phyloP scores from a whole-genome alignment of 1,284 basidiomycete species.

The Boletellus deceptivus region DNA sequence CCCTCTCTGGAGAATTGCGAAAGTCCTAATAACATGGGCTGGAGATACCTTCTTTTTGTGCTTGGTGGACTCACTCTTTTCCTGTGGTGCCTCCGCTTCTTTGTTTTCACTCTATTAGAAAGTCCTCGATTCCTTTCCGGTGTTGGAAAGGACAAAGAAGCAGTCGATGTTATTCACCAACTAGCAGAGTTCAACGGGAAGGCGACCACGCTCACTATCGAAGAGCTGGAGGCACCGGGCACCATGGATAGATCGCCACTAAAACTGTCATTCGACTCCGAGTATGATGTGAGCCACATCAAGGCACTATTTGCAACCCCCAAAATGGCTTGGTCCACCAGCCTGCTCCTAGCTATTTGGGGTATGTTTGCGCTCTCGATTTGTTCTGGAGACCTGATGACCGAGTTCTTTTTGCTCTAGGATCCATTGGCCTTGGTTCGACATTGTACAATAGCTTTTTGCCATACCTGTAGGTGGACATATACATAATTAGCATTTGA shows the following conservation, averaged over 20 bases:
- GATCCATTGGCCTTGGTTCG: constrained; percentile 60
- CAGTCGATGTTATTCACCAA: constrained; percentile 55
- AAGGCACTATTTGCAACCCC: constrained; percentile 53
- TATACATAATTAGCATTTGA: not conserved
- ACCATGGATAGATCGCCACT: not conserved
- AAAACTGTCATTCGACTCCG: constrained; percentile 36
- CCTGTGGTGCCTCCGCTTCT: constrained; percentile 57
- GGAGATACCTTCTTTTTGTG: constrained; percentile 50
- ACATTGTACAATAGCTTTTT: constrained; percentile 62
- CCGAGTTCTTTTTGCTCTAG: constrained; percentile 24
- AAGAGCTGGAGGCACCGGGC: constrained; percentile 36
- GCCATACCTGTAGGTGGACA: constrained; percentile 43
- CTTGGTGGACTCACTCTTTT: constrained; percentile 51
- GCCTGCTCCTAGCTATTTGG: constrained; percentile 55
- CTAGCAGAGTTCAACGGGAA: constrained; percentile 62
- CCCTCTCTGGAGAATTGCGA: constrained; percentile 34
- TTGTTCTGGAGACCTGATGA: not conserved
- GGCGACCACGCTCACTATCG: constrained; percentile 38
- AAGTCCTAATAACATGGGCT: constrained; percentile 51
- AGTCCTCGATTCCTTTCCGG: constrained; percentile 64
- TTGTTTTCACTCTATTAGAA: constrained; percentile 59
- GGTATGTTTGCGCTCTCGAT: constrained; percentile 30
- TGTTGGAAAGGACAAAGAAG: constrained; percentile 60
- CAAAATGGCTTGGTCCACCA: constrained; percentile 58
- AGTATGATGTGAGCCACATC: constrained; percentile 43